Evolutionary conservation across 306 rosid genomes (phyloP), one percentile per base, ranked within the genome.

Genomic region (Oemleria cerasiformis): DNA sequence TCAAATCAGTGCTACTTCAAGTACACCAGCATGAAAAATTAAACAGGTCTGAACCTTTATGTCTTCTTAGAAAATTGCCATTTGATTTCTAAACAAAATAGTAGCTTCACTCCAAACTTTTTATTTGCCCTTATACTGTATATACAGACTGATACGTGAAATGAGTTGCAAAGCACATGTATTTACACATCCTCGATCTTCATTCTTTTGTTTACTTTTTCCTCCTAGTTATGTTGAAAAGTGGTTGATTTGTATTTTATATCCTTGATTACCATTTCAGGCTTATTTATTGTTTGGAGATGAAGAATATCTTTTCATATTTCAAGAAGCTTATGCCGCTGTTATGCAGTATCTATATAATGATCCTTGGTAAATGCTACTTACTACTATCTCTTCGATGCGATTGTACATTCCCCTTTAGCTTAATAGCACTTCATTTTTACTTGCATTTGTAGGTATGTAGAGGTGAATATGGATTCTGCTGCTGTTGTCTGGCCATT

Each of bases 321-420:
- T 93, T 77, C 94, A 88, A 84, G 98, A 91, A 88, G 98, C 98
- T 76, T 93, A 91, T 79, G 86, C 92, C n/a, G 97, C 98, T 67
- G 98, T 80, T 41, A 93, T 93, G 97, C 96, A 79, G 63, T 83
- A 91, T 82, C 96, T 93, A 71, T 86, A 83, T 79, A 91, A 91
- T 21, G 98, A 93, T 48, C 98, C 98, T 75, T 93, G 98, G 98
- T 93, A 91, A 82, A 79, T 77, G 80, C 83, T 78, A 79, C 74
- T 77, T 72, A 81, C 81, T 73, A 59, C 59, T 75, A 71, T 70
- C 40, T 77, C 77, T 79, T 76, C 70, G 80, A 23, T 68, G 76
- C 65, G 67, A 68, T 72, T 65, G 57, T 74, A 50, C 71, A 60
- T 64, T 75, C 68, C 66, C 68, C 45, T 63, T 30, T 70, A 63